A percentile compares a stretch with the other conserved stretches of the same genome.
Evolutionary conservation across 805 yeast species (phyloP).

Genomic region (Nadsonia fulvescens): DNA sequence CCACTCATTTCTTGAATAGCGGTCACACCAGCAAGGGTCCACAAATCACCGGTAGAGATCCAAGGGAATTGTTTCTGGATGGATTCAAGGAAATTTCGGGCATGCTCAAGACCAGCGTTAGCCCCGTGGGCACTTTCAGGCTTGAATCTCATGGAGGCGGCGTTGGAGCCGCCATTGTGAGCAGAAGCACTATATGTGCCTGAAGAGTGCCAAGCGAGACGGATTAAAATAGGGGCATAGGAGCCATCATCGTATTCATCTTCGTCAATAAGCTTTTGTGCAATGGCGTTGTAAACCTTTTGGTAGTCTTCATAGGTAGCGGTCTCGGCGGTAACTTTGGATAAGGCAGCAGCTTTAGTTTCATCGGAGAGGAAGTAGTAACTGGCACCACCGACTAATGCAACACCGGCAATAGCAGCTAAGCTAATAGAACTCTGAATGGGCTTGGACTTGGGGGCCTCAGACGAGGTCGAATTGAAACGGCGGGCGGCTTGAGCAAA

Average conservation of each 20-base stretch:
- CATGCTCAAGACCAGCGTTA: conserved; percentile 46
- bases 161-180: conserved; percentile 35
- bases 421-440: conserved; percentile 5
- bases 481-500: too few relatives aligned
- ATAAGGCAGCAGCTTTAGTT: conserved; percentile 16
- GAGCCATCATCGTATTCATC: conserved; percentile 43
- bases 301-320: conserved; percentile 41
- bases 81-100: conserved; percentile 36
- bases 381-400: conserved; percentile 16
- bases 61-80: conserved; percentile 42
- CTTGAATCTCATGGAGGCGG: conserved; percentile 43
- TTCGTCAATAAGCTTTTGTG: conserved; percentile 30
- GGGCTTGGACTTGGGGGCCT: conserved; percentile 5
- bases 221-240: conserved; percentile 52
- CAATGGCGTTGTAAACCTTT: conserved; percentile 60
- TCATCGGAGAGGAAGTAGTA: conserved; percentile 17
- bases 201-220: conserved; percentile 67
- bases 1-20: conserved; percentile 70
- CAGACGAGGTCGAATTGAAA: too few relatives aligned
- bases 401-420: conserved; percentile 10
- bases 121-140: conserved; percentile 37
- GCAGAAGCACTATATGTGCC: conserved; percentile 49
- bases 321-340: conserved; percentile 13
- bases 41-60: conserved; percentile 64
- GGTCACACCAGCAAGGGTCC: conserved; percentile 61